A percentile compares a stretch with the other conserved stretches of the same genome.
Conservation (phyloP, 139 green algal species). For the Tetraselmis striata region DNA sequence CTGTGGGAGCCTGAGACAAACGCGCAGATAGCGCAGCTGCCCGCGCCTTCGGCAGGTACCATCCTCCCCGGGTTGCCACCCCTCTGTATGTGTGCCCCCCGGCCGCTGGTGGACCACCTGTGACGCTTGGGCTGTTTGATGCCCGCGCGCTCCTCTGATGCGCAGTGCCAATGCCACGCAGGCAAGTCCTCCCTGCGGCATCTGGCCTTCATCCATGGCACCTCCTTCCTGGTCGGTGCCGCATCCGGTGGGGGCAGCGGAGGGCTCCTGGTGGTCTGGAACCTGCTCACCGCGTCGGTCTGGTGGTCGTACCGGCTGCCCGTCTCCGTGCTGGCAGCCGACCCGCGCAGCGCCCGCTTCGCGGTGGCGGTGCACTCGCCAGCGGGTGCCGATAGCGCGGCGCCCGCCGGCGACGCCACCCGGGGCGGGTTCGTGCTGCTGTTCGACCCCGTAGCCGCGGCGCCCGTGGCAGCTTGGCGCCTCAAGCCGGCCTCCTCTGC, state of each 20-base stretch:
- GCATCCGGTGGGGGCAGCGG: background rate
- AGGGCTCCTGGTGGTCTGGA: constrained; percentile 40
- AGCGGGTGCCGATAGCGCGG: background rate
- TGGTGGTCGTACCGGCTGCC: constrained; percentile 32
- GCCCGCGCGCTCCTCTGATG: no score
- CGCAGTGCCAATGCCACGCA: no score
- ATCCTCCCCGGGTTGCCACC: no score
- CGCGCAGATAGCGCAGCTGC: constrained; percentile 39
- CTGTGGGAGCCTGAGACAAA: constrained; percentile 56
- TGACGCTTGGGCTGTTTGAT: no score
- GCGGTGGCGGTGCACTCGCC: constrained; percentile 30
- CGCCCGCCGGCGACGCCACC: background rate
- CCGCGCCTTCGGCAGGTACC: constrained; percentile 13
- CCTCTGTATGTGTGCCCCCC: no score
- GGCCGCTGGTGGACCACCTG: background rate
- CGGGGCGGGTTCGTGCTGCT: constrained; percentile 15
- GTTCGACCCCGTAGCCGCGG: background rate
- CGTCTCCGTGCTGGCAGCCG: constrained; percentile 23
- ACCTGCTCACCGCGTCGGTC: constrained; percentile 43
- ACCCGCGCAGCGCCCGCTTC: constrained; percentile 25
- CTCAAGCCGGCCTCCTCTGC: background rate
- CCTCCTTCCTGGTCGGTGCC: constrained; percentile 34
- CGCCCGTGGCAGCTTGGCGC: background rate
- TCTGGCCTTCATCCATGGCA: constrained; percentile 44
- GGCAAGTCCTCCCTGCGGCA: constrained; percentile 2